Evolutionary conservation across 306 rosid genomes (phyloP), one percentile per base, ranked within the genome.

Genomic region (Trifolium fragiferum): DNA sequence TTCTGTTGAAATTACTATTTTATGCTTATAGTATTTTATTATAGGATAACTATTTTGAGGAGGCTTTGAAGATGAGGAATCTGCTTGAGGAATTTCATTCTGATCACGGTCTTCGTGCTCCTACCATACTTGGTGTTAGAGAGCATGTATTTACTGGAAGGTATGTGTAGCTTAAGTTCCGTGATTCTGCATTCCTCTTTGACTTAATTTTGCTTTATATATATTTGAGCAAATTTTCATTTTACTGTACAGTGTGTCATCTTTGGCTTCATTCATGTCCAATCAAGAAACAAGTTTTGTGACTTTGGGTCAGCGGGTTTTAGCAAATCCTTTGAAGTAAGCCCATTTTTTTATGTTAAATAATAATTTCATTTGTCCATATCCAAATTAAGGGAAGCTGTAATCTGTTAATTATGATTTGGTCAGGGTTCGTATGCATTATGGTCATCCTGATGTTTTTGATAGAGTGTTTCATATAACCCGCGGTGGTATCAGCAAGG

Each of bases 361-460:
- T 60, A 21, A 37, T 76, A 33, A 46, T 78, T 70, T 38, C 65
- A 55, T 59, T 43, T 78, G 38, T 79, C 27, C 37, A 51, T 65
- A 72, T 65, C 38, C 49, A 19, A 46, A 25, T 71, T 72, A 76
- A 25, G 23, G 20, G 68, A 43, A 67, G 58, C 50, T 71, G 16
- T 32, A 46, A 44, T 20, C 15, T 64, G 50, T 38, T 30, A 35
- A 54, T 73, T 53, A 73, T 80, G 79, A 59, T 70, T 16, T 80
- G 20, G 80, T 77, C 82, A 93, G 98, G 87, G 94, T 89, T 46
- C 97, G 97, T 14, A 84, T 93, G 97, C 98, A 93, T 86, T 93
- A 93, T 82, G 98, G 98, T 27, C 98, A 93, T 86, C 94, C 98
- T 41, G 98, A 93, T 85, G 96, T 93, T 73, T 93, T 93, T 73